Conservation (phyloP, 108 stramenopile species). For the Cylindrotheca fusiformis region DNA sequence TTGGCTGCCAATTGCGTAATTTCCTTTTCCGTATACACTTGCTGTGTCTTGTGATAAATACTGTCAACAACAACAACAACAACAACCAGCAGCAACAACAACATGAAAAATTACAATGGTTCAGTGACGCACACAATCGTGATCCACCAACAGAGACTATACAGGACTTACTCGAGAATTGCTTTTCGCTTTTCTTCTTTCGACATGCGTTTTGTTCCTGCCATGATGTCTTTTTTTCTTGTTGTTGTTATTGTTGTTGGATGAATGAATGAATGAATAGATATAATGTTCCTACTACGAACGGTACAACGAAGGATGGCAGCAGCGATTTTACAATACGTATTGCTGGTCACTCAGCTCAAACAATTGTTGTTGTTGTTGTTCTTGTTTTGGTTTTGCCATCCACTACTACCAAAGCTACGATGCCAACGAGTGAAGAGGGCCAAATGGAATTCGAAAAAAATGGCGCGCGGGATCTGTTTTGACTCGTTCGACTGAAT, state of each 20-base stretch:
- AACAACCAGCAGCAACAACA: neutral
- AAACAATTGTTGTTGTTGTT: no score
- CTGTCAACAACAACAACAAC: constrained; percentile 4
- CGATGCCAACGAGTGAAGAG: no score
- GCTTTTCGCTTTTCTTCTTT: constrained; percentile 81
- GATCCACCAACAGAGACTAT: neutral
- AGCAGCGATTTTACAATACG: no score
- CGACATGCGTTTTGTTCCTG: constrained; percentile 79
- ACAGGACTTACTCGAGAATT: constrained; percentile 47
- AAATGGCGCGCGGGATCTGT: no score
- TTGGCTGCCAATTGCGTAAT: constrained; percentile 74
- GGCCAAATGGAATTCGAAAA: no score
- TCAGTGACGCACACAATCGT: neutral
- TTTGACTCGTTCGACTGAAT: no score
- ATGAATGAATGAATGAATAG: neutral
- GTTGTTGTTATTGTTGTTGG: constrained; percentile 15
- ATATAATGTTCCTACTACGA: neutral
- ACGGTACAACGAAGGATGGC: no score
- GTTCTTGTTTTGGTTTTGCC: no score
- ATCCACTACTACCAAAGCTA: no score
- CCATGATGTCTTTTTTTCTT: constrained; percentile 66
- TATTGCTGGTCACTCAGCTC: no score
- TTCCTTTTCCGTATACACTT: constrained; percentile 91
- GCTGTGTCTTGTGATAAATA: constrained; percentile 77
- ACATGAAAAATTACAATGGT: constrained; percentile 1